Conservation (phyloP, 2,329 filamentous ascomycete species). For the Xylaria multiplex region DNA sequence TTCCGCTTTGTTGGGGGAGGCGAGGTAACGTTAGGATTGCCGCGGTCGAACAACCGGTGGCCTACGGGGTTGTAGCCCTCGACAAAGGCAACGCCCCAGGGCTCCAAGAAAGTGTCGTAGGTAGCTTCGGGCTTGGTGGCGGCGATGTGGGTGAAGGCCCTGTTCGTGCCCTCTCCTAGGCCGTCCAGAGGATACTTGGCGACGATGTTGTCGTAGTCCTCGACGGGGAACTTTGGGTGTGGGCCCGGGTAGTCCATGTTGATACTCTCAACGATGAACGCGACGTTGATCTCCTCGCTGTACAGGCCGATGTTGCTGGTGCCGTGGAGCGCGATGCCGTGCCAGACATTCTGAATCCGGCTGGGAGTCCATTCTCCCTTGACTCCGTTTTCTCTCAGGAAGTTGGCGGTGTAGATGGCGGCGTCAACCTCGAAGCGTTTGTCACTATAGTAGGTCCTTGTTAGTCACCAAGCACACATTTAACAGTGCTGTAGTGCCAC, state of each 20-base stretch:
- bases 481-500: not conserved
- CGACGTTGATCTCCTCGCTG: conserved; percentile 39
- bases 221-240: conserved; percentile 34
- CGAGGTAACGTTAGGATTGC: conserved; percentile 29
- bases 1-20: conserved; percentile 20
- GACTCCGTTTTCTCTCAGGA: conserved; percentile 38
- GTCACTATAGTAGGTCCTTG: conserved; percentile 23
- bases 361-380: conserved; percentile 38
- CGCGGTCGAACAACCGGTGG: conserved; percentile 35
- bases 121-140: conserved; percentile 38
- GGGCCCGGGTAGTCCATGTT: conserved; percentile 41
- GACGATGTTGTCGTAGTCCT: conserved; percentile 36
- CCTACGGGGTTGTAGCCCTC: conserved; percentile 32
- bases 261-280: conserved; percentile 39
- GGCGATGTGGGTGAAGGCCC: conserved; percentile 40
- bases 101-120: conserved; percentile 37
- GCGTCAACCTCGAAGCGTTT: conserved; percentile 46
- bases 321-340: conserved; percentile 44
- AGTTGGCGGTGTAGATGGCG: conserved; percentile 42
- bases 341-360: conserved; percentile 42
- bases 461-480: conserved; percentile 7
- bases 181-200: conserved; percentile 37
- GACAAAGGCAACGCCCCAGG: conserved; percentile 35
- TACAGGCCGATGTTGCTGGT: conserved; percentile 42
- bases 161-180: conserved; percentile 40